Conservation (phyloP, 1,139 yeast species). For the Nakaseomyces bracarensis region DNA sequence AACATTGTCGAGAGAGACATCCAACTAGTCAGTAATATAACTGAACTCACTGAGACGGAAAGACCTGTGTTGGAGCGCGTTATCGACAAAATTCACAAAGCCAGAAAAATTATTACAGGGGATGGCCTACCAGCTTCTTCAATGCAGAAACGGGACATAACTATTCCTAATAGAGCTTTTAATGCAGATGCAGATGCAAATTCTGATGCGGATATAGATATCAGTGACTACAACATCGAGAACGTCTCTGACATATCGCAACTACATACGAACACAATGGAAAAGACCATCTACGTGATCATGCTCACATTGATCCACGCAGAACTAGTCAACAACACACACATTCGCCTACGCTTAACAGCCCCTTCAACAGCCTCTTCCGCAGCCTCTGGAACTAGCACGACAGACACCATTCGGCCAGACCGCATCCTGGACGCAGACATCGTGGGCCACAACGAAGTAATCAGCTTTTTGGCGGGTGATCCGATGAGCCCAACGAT, state of each 20-base stretch:
- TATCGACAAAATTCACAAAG: not conserved
- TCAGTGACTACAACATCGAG: not conserved
- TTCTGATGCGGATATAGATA: not conserved
- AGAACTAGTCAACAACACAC: not conserved
- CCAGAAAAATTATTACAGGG: not conserved
- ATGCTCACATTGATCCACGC: not conserved
- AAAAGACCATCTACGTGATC: not conserved
- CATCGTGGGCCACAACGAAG: not conserved
- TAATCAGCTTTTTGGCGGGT: not conserved
- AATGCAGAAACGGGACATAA: no score
- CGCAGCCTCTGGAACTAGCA: no score
- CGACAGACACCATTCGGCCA: no score
- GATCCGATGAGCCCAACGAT: not conserved
- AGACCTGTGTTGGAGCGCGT: not conserved
- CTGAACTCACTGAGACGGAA: not conserved
- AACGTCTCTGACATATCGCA: not conserved
- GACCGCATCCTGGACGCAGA: not conserved
- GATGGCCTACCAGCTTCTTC: no score
- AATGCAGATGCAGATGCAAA: no score
- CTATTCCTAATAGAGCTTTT: no score
- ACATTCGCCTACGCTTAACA: not conserved
- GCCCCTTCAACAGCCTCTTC: no score
- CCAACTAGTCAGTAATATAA: not conserved
- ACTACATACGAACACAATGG: not conserved
- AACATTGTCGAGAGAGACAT: conserved; percentile 2